Evolutionary conservation across 2,329 filamentous ascomycete species (phyloP).

Genomic region (Venturiaceae sp.): DNA sequence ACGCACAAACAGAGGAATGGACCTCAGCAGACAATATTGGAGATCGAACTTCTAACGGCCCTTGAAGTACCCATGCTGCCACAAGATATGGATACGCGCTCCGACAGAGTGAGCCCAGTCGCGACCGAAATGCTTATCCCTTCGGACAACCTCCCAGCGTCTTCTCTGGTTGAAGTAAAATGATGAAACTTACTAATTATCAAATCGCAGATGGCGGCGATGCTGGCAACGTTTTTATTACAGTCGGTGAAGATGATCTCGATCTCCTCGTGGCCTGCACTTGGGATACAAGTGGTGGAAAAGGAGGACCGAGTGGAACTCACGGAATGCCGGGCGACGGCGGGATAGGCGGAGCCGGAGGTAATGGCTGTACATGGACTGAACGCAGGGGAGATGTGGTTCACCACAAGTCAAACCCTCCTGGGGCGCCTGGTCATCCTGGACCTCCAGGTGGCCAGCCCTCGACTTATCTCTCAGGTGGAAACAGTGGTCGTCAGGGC

Average conservation of each 20-base stretch:
- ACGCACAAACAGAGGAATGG: too few relatives aligned
- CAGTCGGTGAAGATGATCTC: conserved; percentile 12
- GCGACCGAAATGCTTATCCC: conserved; percentile 10
- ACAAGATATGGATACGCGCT: too few relatives aligned
- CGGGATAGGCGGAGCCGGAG: conserved; percentile 12
- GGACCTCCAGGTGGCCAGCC: too few relatives aligned
- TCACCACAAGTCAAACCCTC: too few relatives aligned
- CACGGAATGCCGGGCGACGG: conserved; percentile 13
- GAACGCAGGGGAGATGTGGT: too few relatives aligned
- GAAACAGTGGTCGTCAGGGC: too few relatives aligned
- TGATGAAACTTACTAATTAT: conserved; percentile 10
- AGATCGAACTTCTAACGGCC: too few relatives aligned
- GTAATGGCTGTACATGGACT: too few relatives aligned
- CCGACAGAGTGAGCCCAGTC: conserved; percentile 9
- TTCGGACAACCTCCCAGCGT: conserved; percentile 6
- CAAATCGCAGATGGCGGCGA: conserved; percentile 11
- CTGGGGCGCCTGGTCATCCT: too few relatives aligned
- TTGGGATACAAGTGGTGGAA: conserved; percentile 11
- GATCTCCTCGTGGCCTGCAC: conserved; percentile 10
- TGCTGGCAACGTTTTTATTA: conserved; percentile 11
- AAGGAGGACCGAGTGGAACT: conserved; percentile 10
- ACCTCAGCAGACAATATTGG: too few relatives aligned
- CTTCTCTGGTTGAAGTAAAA: not conserved
- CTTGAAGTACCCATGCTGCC: too few relatives aligned
- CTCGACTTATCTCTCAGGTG: too few relatives aligned